Evolutionary conservation across 805 yeast genomes (phyloP), one percentile per base, ranked within the genome.

Genomic region (Cyberlindnera lachancei): DNA sequence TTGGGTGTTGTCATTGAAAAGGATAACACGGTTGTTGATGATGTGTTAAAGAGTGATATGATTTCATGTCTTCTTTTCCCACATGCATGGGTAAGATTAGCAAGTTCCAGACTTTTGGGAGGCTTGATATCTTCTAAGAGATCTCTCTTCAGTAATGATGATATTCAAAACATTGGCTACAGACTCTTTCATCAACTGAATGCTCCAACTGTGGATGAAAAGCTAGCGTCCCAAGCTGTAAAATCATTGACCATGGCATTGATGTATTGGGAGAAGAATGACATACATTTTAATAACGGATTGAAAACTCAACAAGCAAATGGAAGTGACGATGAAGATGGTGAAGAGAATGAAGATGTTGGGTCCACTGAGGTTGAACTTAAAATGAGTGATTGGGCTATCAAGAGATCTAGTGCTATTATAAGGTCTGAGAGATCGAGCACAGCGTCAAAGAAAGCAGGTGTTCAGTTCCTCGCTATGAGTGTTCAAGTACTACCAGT

Each of bases 41-140:
- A 54, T 8, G 47, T 44, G 3, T 64, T 61, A 45, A 63, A 57
- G 28, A 44, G 53, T 3, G 52, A 56, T 13, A 56, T 81, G 3
- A 62, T 73, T 16, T 68, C 66, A 4, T 57, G 75, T 18, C 63
- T 87, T 33, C 61, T 88, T 31, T 88, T 73, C 52, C 96, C 96
- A 3, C 96, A 88, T 56, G 68, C 92, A 2, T 88, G 97, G 97
- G 81, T 88, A 6, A 73, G 96, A 46, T 63, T 81, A 37, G 59
- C 70, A 5, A 63, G 94, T 1, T 59, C 79, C 6, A 64, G 88
- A 33, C 59, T 85, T 21, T 53, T 77, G 24, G 77, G 79, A 1
- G 48, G 57, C 1, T 50, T 81, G 30, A 59, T 83, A 35, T 48
- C 68, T 7, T 24, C 25, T 4, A 63, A 68, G 31, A 56, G 45